These are phyloP conservation scores for Tilletia setariae DNA, from an alignment of 1,284 basidiomycete species.

Conservation along the genomic window DNA sequence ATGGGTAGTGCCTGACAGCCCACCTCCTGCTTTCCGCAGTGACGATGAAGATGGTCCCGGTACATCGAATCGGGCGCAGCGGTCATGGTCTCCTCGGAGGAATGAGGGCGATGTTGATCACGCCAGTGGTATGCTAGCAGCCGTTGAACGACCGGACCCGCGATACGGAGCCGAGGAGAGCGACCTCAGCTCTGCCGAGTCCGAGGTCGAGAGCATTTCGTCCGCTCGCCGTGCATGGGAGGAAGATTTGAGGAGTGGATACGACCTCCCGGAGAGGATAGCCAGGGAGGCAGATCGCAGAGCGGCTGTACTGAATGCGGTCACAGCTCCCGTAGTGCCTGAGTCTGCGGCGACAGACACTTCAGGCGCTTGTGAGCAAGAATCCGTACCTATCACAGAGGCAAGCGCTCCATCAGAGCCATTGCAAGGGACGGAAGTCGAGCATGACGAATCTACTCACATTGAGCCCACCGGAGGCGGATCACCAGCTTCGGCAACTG, in stretches of 20 bases:
- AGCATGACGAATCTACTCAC: not conserved
- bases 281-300: not conserved
- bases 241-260: not conserved
- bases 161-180: no score
- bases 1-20: constrained; percentile 3
- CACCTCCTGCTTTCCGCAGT: not conserved
- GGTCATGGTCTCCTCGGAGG: no score
- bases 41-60: not conserved
- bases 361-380: not conserved
- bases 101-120: no score
- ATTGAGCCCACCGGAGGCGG: not conserved
- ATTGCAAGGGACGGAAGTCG: no score
- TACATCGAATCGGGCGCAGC: no score
- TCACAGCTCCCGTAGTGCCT: not conserved
- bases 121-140: no score
- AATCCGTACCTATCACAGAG: not conserved
- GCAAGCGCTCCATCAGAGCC: no score
- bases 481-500: not conserved
- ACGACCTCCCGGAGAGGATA: not conserved
- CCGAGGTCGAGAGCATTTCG: not conserved
- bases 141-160: no score
- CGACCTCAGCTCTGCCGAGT: not conserved
- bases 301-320: not conserved
- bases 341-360: not conserved
- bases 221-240: constrained; percentile 3